Conservation (phyloP, 257 asterid species). For the Penstemon eatonii region DNA sequence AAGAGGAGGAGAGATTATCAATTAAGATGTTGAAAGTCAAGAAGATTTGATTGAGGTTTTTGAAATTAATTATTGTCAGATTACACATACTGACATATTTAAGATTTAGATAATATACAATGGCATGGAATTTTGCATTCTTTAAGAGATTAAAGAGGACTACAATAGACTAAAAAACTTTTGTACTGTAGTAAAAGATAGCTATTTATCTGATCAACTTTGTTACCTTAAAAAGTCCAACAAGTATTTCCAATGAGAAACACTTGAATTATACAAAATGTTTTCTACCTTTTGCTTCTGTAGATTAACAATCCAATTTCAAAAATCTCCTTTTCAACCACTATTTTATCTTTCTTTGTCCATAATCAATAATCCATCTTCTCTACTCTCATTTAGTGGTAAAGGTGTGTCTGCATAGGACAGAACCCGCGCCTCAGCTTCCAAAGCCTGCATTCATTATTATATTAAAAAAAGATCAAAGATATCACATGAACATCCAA, state of each 20-base stretch:
- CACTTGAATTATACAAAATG: not conserved
- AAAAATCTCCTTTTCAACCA: not conserved
- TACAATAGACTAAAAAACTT: no score
- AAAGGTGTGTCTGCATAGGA: constrained; percentile 29
- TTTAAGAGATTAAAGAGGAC: no score
- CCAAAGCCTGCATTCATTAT: constrained; percentile 45
- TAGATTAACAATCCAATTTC: not conserved
- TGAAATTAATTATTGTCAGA: no score
- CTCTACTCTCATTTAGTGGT: constrained; percentile 37
- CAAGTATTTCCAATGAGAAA: not conserved
- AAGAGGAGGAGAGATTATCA: no score
- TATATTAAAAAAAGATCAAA: not conserved
- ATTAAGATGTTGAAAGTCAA: no score
- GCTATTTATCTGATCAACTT: not conserved
- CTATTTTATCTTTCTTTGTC: not conserved
- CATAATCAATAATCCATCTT: constrained; percentile 18
- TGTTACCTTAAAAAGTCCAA: not conserved
- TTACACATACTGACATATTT: no score
- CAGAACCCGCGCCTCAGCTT: constrained; percentile 56
- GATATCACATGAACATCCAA: no score
- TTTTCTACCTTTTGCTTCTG: not conserved
- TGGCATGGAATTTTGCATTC: no score
- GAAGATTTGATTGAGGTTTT: no score
- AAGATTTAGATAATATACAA: no score
- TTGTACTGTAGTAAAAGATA: no score